Evolutionary conservation across 257 asterid species (phyloP), one percentile per base, ranked within the genome.

Genomic region (Thymus mandschuricus): DNA sequence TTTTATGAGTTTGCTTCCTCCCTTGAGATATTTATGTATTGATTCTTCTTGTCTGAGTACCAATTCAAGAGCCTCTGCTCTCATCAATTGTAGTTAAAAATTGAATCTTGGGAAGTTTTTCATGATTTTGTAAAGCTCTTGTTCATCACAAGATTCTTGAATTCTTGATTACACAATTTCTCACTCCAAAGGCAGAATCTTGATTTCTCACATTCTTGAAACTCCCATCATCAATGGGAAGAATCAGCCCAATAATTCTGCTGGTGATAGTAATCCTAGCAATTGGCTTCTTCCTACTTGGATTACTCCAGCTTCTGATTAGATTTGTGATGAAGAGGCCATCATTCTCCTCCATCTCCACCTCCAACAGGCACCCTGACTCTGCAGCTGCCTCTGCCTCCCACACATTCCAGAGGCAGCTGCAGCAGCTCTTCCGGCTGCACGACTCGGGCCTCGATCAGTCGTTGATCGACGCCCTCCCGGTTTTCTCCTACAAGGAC

Each of bases 391-490:
- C 81, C 4, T 75, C 84, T 60, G 70, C 60, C 54, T 63, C 90
- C 70, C 86, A 80, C 52, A 60, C 80, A 45, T 75, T 88, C 30
- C 91, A 85, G 52, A 81, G 90, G 76, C 92, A 83, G 75, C 70
- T 88, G 71, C 87, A 80, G 71, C 83, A 83, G 3, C 85, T 83
- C 12, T 83, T 83, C 76, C 78, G 75, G 55, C 34, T 75, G 45
- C 85, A 83, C 54, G 87, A 83, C 31, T 80, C 80, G 3, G 87
- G 87, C 56, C 81, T 83, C 28, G 87, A 83, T 15, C 81, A 76
- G 40, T 73, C 85, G 0, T 12, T 76, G 12, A 76, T 83, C 12
- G 85, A 83, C 31, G 74, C 76, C 13, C 78, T 83, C 12, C 87
- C 87, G 0, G 60, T 80, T 34, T 83, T 83, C 27, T 72, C 65